Percentiles rank a stretch among this genome's conserved stretches.
Evolutionary conservation across 352 stramenopile species (phyloP).

Genomic region (Globisporangium nagaii): DNA sequence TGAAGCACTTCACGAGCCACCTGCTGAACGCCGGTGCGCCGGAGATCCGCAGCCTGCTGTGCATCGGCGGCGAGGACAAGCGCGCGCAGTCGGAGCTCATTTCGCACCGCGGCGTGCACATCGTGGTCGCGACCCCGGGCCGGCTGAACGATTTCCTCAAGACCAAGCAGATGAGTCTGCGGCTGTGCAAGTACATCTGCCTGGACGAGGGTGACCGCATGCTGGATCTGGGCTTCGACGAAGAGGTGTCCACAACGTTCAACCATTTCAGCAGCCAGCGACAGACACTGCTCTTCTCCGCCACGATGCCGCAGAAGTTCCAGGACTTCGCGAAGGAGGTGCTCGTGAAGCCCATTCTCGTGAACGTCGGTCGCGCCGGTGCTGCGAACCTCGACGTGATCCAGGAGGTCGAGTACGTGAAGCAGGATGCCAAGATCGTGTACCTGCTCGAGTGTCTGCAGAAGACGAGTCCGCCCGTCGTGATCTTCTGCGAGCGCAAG

Average conservation of each 20-base stretch:
- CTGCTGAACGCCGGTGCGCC: conserved; percentile 71
- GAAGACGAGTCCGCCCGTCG: conserved; percentile 97
- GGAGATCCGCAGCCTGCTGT: conserved; percentile 88
- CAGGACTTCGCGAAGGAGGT: conserved; percentile 97
- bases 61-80: conserved; percentile 95
- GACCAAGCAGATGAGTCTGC: conserved; percentile 91
- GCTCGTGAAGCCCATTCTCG: conserved; percentile 94
- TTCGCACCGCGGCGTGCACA: conserved; percentile 89
- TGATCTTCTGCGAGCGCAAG: conserved; percentile 98
- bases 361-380: conserved; percentile 98
- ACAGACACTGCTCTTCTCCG: conserved; percentile 98
- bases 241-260: conserved; percentile 95
- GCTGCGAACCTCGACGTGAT: conserved; percentile 99
- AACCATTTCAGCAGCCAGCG: conserved; percentile 97
- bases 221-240: conserved; percentile 93
- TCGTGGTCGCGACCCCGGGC: conserved; percentile 95
- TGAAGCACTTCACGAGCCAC: conserved; percentile 90
- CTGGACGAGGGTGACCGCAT: conserved; percentile 98
- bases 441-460: conserved; percentile 98
- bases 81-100: conserved; percentile 90
- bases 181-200: conserved; percentile 96
- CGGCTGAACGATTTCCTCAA: conserved; percentile 97
- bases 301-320: conserved; percentile 99
- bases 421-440: conserved; percentile 98
- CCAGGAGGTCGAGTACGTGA: conserved; percentile 99